Conservation (phyloP, 202 grass and related monocot genomes). For the Schoenoplectus triqueter region DNA sequence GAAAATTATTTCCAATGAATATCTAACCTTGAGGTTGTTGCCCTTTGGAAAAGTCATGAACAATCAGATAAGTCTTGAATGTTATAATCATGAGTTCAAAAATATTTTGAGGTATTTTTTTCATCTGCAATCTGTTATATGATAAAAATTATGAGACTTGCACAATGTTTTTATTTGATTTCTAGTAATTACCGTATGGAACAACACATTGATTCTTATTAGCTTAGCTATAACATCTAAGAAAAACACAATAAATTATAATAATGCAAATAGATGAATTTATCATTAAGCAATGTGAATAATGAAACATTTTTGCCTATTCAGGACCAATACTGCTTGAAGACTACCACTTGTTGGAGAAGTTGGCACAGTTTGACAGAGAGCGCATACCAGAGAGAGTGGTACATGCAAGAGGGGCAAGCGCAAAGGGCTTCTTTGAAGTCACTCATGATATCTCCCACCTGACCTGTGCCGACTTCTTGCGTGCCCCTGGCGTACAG, state of each 20-base stretch:
- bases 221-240: slow-evolving; percentile 3
- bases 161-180: background rate
- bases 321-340: slow-evolving; percentile 84
- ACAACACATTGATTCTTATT: background rate
- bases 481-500: slow-evolving; percentile 78
- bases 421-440: slow-evolving; percentile 93
- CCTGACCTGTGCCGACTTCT: slow-evolving; percentile 79
- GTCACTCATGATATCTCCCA: slow-evolving; percentile 85
- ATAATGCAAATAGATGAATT: background rate
- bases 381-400: slow-evolving; percentile 93
- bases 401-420: slow-evolving; percentile 82
- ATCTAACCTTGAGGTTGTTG: slow-evolving; percentile 11
- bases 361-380: slow-evolving; percentile 91
- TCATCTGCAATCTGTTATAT: slow-evolving; percentile 8
- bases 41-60: background rate
- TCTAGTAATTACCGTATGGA: too few relatives aligned
- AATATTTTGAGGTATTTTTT: background rate
- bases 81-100: too few relatives aligned
- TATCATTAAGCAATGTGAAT: background rate
- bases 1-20: background rate
- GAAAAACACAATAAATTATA: background rate
- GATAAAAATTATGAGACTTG: background rate
- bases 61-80: background rate
- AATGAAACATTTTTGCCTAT: slow-evolving; percentile 17
- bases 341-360: slow-evolving; percentile 91